phyloP scores from a whole-genome alignment of 108 stramenopile genomes.

The Cyclotella sp. region DNA sequence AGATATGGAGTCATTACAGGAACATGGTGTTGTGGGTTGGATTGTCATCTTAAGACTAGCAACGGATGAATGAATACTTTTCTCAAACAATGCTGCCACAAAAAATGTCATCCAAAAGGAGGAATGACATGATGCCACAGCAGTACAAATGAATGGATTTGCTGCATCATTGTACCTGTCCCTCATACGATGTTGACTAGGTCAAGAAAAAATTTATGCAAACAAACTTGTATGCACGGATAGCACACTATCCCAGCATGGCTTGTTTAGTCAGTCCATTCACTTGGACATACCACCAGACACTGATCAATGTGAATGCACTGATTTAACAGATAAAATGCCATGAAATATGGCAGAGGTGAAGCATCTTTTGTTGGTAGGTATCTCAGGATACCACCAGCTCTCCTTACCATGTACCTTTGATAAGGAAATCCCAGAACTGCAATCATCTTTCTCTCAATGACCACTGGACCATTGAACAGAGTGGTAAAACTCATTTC shows the following conservation, averaged over 20 bases:
- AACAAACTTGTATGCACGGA: constrained; percentile 24
- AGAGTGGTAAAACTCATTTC: no score
- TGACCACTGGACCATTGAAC: no score
- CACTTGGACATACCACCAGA: no score
- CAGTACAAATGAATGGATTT: constrained; percentile 17
- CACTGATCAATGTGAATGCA: no score
- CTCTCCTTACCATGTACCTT: no score
- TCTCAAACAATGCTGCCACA: constrained; percentile 43
- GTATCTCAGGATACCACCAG: no score
- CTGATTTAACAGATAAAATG: no score
- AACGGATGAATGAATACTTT: constrained; percentile 36
- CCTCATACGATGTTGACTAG: constrained; percentile 34
- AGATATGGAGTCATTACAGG: constrained; percentile 43
- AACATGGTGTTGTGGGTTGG: constrained; percentile 18
- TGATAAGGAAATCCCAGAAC: no score
- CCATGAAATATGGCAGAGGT: no score
- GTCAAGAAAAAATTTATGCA: constrained; percentile 34
- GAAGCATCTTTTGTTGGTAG: no score
- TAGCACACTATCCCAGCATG: constrained; percentile 33
- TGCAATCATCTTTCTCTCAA: no score
- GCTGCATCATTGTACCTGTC: constrained; percentile 39
- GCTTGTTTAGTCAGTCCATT: no score
- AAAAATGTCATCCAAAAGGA: constrained; percentile 44
- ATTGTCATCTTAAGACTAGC: constrained; percentile 17
- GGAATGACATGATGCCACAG: constrained; percentile 48